Evolutionary conservation across 495 filamentous ascomycete genomes (phyloP).

Genomic region (Hyphodiscus hymeniophilus): DNA sequence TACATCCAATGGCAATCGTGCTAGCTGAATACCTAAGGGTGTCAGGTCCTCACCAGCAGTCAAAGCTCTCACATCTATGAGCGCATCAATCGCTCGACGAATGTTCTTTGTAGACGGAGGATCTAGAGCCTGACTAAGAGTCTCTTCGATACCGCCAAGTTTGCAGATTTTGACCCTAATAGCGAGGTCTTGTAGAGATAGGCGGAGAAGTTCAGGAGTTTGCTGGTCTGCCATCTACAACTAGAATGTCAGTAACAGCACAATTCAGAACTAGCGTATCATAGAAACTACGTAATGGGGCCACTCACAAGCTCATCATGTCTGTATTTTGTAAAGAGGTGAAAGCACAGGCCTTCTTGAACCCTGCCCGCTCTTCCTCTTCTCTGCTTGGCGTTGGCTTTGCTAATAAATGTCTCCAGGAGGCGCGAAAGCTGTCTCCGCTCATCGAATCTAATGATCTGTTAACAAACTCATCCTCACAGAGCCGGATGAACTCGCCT

Average conservation of each 20-base stretch:
- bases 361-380: slow-evolving; percentile 94
- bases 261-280: neutral
- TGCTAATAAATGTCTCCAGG: slow-evolving; percentile 86
- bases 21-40: slow-evolving; percentile 74
- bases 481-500: slow-evolving; percentile 18
- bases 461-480: slow-evolving; percentile 14
- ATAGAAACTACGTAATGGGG: neutral
- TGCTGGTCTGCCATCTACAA: slow-evolving; percentile 71
- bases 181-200: slow-evolving; percentile 88
- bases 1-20: slow-evolving; percentile 83
- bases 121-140: slow-evolving; percentile 81
- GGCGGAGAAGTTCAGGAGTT: slow-evolving; percentile 87
- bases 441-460: slow-evolving; percentile 63
- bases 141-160: slow-evolving; percentile 83
- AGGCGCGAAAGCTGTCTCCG: slow-evolving; percentile 80
- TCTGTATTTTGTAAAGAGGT: slow-evolving; percentile 81
- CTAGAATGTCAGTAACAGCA: slow-evolving; percentile 6
- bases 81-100: slow-evolving; percentile 78
- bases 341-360: slow-evolving; percentile 88
- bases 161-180: slow-evolving; percentile 97
- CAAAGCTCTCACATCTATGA: slow-evolving; percentile 88
- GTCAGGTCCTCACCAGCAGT: slow-evolving; percentile 76
- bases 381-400: slow-evolving; percentile 88
- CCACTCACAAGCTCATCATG: slow-evolving; percentile 48
- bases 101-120: slow-evolving; percentile 87